These are phyloP conservation scores for Colletotrichum eleusines DNA, from an alignment of 2,329 filamentous ascomycete species.

Conservation along the genomic window DNA sequence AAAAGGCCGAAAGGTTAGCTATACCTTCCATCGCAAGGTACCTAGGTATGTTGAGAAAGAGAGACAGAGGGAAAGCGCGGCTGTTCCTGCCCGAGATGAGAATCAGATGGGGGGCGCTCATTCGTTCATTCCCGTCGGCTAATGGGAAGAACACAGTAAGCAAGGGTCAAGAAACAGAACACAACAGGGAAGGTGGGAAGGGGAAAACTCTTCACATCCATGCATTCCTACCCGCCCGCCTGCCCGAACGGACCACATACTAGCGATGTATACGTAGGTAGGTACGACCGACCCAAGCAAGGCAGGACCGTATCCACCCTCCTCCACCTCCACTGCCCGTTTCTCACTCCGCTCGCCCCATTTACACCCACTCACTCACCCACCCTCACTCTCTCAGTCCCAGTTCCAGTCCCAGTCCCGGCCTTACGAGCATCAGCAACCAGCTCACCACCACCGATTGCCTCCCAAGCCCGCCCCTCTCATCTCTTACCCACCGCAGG, in stretches of 20 bases:
- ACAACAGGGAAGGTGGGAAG: conserved; percentile 38
- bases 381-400: too few species aligned
- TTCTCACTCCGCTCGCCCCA: conserved; percentile 8
- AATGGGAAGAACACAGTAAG: too few species aligned
- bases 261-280: neutral
- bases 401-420: neutral
- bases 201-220: conserved; percentile 36
- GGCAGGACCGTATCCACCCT: neutral
- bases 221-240: conserved; percentile 30
- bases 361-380: neutral
- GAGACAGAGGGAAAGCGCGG: neutral
- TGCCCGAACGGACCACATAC: neutral
- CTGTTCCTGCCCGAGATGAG: neutral
- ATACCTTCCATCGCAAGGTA: neutral
- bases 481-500: neutral
- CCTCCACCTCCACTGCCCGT: neutral
- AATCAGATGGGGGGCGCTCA: too few species aligned
- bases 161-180: too few species aligned
- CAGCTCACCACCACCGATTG: too few species aligned
- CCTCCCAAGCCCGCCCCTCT: too few species aligned
- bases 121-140: neutral
- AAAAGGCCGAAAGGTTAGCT: neutral
- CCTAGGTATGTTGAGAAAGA: neutral
- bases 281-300: neutral
- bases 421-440: too few species aligned